Evolutionary conservation across 208 protist genomes (phyloP), one percentile per base, ranked within the genome.

Genomic region (Leishmania amazonensis): DNA sequence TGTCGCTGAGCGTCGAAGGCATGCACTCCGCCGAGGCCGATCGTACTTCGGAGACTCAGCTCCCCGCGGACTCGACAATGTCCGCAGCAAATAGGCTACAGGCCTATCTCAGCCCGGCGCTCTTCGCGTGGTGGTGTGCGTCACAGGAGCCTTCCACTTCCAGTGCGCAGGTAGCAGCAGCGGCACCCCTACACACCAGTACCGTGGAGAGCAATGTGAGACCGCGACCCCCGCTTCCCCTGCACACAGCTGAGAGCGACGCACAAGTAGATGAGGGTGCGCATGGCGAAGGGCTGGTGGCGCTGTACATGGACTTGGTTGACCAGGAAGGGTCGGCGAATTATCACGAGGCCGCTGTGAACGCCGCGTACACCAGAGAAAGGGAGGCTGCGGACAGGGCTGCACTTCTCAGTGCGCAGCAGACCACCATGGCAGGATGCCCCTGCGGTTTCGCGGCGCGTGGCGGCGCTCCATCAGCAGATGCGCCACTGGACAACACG

Each of bases 101-200:
- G 31, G 5, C 7, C 21, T 76, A 72, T 60, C 81, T 84, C 35
- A 79, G 67, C 3, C 64, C 81, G 1, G 35, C n/a, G 2, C 67
- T 77, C 58, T 84, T 80, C 53, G 7, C 35, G 13, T 84, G 81
- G 81, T 80, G 81, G 81, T 42, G 35, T 17, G 6, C 21, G 21
- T 53, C 75, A 8, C 24, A 64, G 31, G 75, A 38, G 35, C 15
- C 64, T 2, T 47, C 40, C 28, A 24, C 64, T 11, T 31, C 47
- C 21, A 2, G 70, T 21, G 42, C 45, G 9, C 11, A 28, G 38
- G 38, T 38, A 35, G 0, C 42, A 28, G 28, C 62, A 68, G n/a
- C 62, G 45, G 40, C n/a, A 62, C 51, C 73, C 51, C 51, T 24
- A 49, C 31, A 47, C 75, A 65, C 40, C 40, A 51, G 42, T 40